Evolutionary conservation across 805 yeast genomes (phyloP), one percentile per base, ranked within the genome.

Genomic region (Tetrapisispora nanseiensis): DNA sequence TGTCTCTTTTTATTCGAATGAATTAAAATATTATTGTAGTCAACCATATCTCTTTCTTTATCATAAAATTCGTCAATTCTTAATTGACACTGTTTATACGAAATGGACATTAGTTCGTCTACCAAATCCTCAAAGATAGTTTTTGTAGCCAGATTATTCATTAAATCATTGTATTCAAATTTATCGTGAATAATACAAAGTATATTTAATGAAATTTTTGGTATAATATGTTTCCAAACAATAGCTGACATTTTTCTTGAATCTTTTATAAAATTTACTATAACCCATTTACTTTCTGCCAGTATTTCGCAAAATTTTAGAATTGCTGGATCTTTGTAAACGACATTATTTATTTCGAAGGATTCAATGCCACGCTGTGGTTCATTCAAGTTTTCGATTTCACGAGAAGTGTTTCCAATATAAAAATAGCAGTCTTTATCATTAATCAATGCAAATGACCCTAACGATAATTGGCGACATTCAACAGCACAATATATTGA

Each of bases 151-250:
- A 47, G 40, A n/a, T 48, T 50, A 26, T 51, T 44, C 19, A 56
- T 36, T 38, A 59, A 43, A 24, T 43, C 46, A 11, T 55, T 54
- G 33, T 56, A 57, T 12, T 59, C 59, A 34, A 55, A 53, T 43
- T 57, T 55, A 42, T 59, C 64, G 43, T 54, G 59, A 9, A 60
- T 57, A 11, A 61, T 57, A 3, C 61, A 54, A 9, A 61, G 46
- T n/a, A 59, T 49, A 37, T 61, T 57, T 21, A 61, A 48, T 1
- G 61, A 55, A 9, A 61, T 51, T 36, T 54, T 56, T 15, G 62
- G 62, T 13, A 59, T 57, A 18, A 59, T 42, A 21, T 42, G 37
- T 34, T 54, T 54, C 66, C 66, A 61, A 9, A 59, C 37, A 43
- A 45, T 51, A 6, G 51, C 32, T 5, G 63, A 54, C 57, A 59